These are phyloP conservation scores for Eucalyptus erythrocorys DNA, from an alignment of 345 rosid genomes.

Conservation along the genomic window DNA sequence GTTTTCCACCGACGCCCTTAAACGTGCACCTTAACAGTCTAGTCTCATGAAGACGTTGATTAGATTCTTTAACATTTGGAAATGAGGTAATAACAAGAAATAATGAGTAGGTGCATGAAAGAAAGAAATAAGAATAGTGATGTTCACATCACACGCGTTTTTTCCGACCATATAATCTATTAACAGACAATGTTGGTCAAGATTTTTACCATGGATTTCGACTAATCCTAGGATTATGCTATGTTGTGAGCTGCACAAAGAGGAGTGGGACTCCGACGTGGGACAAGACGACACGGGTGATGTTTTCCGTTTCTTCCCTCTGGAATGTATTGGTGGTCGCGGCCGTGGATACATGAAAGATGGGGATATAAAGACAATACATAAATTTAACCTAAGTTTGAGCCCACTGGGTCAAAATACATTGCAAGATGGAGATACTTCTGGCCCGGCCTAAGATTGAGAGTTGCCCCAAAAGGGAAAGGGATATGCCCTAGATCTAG, in stretches of 20 bases:
- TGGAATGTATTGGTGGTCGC: neutral
- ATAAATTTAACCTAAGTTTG: neutral
- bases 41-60: neutral
- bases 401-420: neutral
- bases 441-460: neutral
- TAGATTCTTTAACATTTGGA: neutral
- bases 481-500: neutral
- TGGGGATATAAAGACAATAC: neutral
- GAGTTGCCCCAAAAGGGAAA: neutral
- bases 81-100: neutral
- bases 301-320: constrained; percentile 19
- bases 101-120: neutral
- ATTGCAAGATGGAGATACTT: neutral
- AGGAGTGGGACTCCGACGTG: neutral
- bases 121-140: neutral
- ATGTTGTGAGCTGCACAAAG: neutral
- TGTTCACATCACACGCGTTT: neutral
- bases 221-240: neutral
- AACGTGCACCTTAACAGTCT: neutral
- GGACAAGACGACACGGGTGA: neutral
- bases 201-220: neutral
- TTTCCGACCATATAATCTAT: neutral
- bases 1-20: neutral
- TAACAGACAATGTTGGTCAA: neutral
- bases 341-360: neutral